These are phyloP conservation scores for Jasminum sambac DNA, from an alignment of 257 asterid species.

Conservation along the genomic window DNA sequence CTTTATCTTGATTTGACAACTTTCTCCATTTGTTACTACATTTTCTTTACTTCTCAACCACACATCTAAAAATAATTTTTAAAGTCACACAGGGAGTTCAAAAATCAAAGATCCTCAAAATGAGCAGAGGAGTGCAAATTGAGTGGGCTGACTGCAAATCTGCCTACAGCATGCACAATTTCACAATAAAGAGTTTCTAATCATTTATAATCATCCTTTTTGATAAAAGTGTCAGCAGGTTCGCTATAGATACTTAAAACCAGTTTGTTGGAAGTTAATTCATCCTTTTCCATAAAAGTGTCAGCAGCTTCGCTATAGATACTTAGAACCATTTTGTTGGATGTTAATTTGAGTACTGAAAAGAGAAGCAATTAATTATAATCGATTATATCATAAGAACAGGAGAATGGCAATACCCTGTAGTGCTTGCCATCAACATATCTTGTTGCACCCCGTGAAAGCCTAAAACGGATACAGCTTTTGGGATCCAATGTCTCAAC, in stretches of 20 bases:
- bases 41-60: no score
- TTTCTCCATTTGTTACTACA: no score
- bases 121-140: background rate
- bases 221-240: background rate
- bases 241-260: background rate
- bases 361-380: slow-evolving; percentile 1
- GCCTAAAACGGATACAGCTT: slow-evolving; percentile 63
- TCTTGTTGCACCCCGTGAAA: slow-evolving; percentile 75
- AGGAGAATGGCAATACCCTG: slow-evolving; percentile 50
- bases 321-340: background rate
- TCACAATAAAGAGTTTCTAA: background rate
- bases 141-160: background rate
- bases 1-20: no score
- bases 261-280: background rate
- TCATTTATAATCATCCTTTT: background rate
- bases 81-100: background rate
- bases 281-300: background rate
- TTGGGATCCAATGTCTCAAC: slow-evolving; percentile 70
- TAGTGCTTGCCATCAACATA: slow-evolving; percentile 80
- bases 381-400: slow-evolving; percentile 14
- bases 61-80: no score
- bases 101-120: background rate
- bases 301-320: background rate
- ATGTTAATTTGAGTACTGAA: background rate
- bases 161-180: background rate